A percentile compares a stretch with the other conserved stretches of the same genome.
Conservation (phyloP, 148 eudicot genomes). For the Nepenthes mirabilis region DNA sequence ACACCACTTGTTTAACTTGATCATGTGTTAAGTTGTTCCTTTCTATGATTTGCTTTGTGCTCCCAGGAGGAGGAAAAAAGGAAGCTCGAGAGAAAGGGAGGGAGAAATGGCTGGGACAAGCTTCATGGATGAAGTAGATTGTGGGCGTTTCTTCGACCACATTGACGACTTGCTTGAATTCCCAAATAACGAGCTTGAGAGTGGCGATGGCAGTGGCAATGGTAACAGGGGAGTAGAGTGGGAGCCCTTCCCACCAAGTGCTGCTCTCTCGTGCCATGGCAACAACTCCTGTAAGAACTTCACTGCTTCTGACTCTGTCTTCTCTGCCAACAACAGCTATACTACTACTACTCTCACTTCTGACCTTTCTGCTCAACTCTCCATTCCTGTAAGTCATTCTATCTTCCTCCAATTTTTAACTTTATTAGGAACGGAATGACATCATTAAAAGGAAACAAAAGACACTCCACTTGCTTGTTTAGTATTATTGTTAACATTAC, state of each 20-base stretch:
- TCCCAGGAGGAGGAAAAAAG: too few relatives aligned
- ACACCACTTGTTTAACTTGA: too few relatives aligned
- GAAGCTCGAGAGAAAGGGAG: neutral
- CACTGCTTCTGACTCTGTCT: slow-evolving; percentile 21
- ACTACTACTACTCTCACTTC: slow-evolving; percentile 17
- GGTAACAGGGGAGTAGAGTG: too few relatives aligned
- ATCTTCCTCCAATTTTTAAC: too few relatives aligned
- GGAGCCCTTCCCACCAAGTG: slow-evolving; percentile 13
- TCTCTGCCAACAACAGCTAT: slow-evolving; percentile 16
- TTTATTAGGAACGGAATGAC: too few relatives aligned
- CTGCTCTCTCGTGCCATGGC: slow-evolving; percentile 10
- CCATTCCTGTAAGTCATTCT: slow-evolving; percentile 58
- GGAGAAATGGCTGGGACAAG: slow-evolving; percentile 6
- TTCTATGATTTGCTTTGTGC: too few relatives aligned
- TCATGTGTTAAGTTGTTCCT: too few relatives aligned
- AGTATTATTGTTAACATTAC: too few relatives aligned
- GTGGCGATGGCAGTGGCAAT: neutral
- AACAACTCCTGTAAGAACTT: neutral
- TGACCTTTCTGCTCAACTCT: slow-evolving; percentile 57
- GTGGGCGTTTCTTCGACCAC: slow-evolving; percentile 11
- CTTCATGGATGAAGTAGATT: slow-evolving; percentile 11
- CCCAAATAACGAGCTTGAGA: slow-evolving; percentile 6
- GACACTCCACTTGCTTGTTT: too few relatives aligned
- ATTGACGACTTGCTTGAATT: slow-evolving; percentile 11
- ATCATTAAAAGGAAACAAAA: too few relatives aligned